Conservation (phyloP, 768 basidiomycete species). For the Naganishia onofrii region DNA sequence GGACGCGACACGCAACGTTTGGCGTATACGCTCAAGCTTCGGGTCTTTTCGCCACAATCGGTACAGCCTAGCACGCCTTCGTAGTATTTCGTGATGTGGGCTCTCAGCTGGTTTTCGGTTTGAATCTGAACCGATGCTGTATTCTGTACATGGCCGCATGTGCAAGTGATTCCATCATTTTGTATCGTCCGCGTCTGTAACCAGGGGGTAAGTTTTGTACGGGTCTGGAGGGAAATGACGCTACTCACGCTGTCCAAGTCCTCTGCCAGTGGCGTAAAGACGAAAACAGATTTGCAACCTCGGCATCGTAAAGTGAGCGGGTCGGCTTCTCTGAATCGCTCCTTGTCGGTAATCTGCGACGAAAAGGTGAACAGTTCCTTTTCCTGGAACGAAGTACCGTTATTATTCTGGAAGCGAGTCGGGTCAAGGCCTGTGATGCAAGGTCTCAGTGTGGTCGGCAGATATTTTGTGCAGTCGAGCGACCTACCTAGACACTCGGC, state of each 20-base stretch:
- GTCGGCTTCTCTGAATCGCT: conserved; percentile 75
- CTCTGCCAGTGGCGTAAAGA: conserved; percentile 39
- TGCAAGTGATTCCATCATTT: conserved; percentile 67
- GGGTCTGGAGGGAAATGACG: background rate
- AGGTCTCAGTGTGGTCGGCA: background rate
- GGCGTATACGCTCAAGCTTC: conserved; percentile 91
- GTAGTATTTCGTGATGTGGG: conserved; percentile 75
- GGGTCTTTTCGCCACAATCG: conserved; percentile 81
- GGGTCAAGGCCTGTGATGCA: conserved; percentile 50
- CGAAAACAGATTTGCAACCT: conserved; percentile 60
- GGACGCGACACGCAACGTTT: conserved; percentile 66
- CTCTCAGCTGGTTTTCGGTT: conserved; percentile 79
- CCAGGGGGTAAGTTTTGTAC: background rate
- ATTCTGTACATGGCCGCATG: conserved; percentile 61
- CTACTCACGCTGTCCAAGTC: conserved; percentile 27
- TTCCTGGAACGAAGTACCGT: conserved; percentile 56
- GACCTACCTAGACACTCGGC: conserved; percentile 90
- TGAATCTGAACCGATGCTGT: conserved; percentile 71
- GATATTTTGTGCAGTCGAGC: background rate
- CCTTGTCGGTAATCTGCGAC: conserved; percentile 80
- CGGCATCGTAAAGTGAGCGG: conserved; percentile 75
- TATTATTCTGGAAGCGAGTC: conserved; percentile 42
- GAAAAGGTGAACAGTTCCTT: conserved; percentile 74
- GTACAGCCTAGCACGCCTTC: conserved; percentile 84
- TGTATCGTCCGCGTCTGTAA: conserved; percentile 66